A percentile compares a stretch with the other conserved stretches of the same genome.
Evolutionary conservation across 441 rosid genomes (phyloP).

Genomic region (Croton laevigatus): DNA sequence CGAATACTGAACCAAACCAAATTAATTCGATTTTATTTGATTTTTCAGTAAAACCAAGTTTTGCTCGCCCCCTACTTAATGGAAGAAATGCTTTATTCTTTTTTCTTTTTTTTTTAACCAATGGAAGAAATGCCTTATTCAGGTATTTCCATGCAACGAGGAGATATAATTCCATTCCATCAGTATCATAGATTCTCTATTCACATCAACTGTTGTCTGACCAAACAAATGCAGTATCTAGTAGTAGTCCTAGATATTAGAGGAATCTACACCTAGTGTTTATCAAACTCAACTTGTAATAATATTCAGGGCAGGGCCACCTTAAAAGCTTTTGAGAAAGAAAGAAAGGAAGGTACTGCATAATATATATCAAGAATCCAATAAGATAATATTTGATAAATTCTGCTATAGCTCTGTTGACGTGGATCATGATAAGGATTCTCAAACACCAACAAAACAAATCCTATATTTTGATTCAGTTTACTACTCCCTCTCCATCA

Average conservation of each 20-base stretch:
- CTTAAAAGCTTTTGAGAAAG: constrained; percentile 28
- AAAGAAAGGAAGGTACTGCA: constrained; percentile 1
- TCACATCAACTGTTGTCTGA: constrained; percentile 10
- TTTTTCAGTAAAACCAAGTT: too few relatives aligned
- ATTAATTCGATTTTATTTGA: too few relatives aligned
- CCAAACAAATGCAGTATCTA: neutral
- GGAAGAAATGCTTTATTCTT: neutral
- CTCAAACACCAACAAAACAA: constrained; percentile 11
- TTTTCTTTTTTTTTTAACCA: too few relatives aligned
- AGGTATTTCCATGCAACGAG: neutral
- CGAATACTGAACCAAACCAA: too few relatives aligned
- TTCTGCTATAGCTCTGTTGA: constrained; percentile 16
- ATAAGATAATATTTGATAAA: constrained; percentile 7
- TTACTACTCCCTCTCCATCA: too few relatives aligned
- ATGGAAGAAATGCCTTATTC: neutral
- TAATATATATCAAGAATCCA: neutral
- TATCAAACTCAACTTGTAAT: constrained; percentile 25
- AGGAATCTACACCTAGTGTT: constrained; percentile 12
- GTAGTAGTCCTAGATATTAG: constrained; percentile 3
- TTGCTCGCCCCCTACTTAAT: neutral
- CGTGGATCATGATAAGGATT: constrained; percentile 45
- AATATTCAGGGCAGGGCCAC: constrained; percentile 11
- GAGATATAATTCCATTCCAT: neutral
- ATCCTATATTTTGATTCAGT: too few relatives aligned
- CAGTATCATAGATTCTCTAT: constrained; percentile 17